These are phyloP conservation scores for Cucurbita moschata DNA, from an alignment of 306 rosid genomes.

Conservation along the genomic window DNA sequence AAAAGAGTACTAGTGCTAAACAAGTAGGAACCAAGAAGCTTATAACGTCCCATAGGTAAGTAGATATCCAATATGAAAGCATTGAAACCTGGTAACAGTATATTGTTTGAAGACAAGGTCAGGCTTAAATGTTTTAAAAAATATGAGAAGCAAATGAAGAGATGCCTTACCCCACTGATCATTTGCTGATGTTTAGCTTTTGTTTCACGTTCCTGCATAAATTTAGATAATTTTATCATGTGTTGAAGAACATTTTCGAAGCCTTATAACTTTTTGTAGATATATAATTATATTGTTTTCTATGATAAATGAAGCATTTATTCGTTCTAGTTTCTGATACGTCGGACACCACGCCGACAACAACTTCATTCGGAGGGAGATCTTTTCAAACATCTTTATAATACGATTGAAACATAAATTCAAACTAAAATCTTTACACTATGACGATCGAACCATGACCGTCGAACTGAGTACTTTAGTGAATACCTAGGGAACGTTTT, in stretches of 20 bases:
- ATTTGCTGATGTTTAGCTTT: constrained; percentile 92
- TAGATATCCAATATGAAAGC: constrained; percentile 79
- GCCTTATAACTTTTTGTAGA: too few relatives aligned
- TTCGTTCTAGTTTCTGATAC: too few relatives aligned
- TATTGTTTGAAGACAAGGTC: background rate
- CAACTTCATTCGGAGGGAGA: background rate
- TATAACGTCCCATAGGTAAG: constrained; percentile 78
- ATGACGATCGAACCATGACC: background rate
- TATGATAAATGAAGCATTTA: too few relatives aligned
- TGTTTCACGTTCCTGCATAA: constrained; percentile 92
- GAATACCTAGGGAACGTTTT: too few relatives aligned
- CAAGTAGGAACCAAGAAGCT: constrained; percentile 88
- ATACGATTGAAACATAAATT: background rate
- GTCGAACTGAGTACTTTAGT: background rate
- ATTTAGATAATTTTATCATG: constrained; percentile 1
- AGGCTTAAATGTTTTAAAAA: background rate
- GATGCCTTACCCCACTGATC: constrained; percentile 69
- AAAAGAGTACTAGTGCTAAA: constrained; percentile 59
- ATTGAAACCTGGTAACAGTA: constrained; percentile 56
- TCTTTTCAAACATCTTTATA: too few relatives aligned
- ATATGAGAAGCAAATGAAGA: constrained; percentile 6
- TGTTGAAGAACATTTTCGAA: too few relatives aligned
- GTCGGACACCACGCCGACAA: background rate
- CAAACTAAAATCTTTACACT: background rate
- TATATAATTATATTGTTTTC: too few relatives aligned